phyloP scores from a whole-genome alignment of 2,329 filamentous ascomycete species.

The Talaromyces sp. region DNA sequence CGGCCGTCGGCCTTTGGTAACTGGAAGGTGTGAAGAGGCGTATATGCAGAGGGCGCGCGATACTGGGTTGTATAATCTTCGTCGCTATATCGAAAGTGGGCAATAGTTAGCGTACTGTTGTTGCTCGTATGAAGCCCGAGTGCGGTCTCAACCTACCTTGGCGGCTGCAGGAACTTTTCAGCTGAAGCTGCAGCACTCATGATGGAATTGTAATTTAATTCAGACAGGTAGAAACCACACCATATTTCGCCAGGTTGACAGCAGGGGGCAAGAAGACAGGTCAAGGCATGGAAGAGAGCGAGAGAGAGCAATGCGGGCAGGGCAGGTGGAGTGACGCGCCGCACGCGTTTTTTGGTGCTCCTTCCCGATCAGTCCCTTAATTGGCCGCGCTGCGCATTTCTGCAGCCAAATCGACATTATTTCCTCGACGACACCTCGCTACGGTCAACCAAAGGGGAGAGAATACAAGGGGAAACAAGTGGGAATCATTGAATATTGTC shows the following conservation, averaged over 20 bases:
- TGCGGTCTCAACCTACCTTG: conserved; percentile 3
- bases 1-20: conserved; percentile 60
- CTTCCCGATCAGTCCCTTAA: neutral
- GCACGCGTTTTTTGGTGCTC: conserved; percentile 11
- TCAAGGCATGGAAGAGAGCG: neutral
- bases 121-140: neutral
- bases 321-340: conserved; percentile 8
- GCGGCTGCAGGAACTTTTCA: conserved; percentile 10
- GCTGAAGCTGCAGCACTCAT: conserved; percentile 5
- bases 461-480: neutral
- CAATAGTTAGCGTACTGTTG: neutral
- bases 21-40: conserved; percentile 68
- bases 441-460: neutral
- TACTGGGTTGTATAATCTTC: conserved; percentile 39
- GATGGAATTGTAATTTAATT: neutral
- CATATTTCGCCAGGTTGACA: neutral
- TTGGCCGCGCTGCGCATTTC: neutral
- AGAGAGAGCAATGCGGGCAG: neutral
- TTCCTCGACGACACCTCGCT: neutral
- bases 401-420: neutral
- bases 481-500: neutral
- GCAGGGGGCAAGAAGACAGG: neutral
- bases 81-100: neutral
- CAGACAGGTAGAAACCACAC: neutral
- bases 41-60: conserved; percentile 62